Evolutionary conservation across 441 rosid species (phyloP).

Genomic region (Breynia disticha): DNA sequence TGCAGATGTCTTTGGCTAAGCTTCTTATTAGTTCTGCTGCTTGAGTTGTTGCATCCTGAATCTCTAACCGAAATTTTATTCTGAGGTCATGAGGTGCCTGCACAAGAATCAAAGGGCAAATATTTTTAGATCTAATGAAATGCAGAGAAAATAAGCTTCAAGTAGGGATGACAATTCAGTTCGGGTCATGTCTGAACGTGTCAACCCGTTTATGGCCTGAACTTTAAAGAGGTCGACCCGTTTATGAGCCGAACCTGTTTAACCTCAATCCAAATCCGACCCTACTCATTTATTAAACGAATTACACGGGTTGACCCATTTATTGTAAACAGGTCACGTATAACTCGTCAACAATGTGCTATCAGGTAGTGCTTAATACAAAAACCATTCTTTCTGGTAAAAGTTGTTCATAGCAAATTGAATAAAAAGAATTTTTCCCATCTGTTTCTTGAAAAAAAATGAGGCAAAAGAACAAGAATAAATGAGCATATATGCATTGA

Average conservation of each 20-base stretch:
- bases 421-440: conserved; percentile 12
- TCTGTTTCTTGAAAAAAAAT: conserved; percentile 4
- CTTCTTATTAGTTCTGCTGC: conserved; percentile 49
- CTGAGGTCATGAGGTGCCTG: conserved; percentile 55
- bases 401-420: not conserved
- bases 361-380: too few relatives aligned
- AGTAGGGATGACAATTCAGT: too few relatives aligned
- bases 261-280: too few relatives aligned
- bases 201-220: too few relatives aligned
- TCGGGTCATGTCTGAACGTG: too few relatives aligned
- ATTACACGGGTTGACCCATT: too few relatives aligned
- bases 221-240: too few relatives aligned
- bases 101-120: conserved; percentile 4
- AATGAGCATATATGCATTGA: not conserved
- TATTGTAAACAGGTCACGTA: too few relatives aligned
- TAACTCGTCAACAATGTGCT: too few relatives aligned
- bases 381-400: conserved; percentile 3
- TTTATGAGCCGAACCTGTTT: too few relatives aligned
- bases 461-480: conserved; percentile 9
- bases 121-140: not conserved
- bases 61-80: conserved; percentile 36
- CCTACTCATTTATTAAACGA: too few relatives aligned
- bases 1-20: conserved; percentile 39
- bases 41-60: conserved; percentile 36
- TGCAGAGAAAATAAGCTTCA: too few relatives aligned